phyloP scores from a whole-genome alignment of 2,329 filamentous ascomycete species.

The Ophiocordyceps australis region DNA sequence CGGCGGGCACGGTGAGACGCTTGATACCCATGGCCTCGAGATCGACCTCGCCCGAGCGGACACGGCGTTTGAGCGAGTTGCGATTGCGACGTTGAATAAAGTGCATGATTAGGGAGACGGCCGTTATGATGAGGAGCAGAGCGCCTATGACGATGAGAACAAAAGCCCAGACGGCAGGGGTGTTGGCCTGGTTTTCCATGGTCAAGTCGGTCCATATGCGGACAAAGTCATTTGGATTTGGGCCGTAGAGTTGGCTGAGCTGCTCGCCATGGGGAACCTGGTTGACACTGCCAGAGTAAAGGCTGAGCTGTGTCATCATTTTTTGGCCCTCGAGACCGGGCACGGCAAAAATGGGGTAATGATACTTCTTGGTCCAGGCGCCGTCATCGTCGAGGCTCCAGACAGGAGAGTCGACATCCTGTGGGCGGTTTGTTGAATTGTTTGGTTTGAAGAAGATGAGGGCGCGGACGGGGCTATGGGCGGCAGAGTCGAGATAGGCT shows the following conservation, averaged over 20 bases:
- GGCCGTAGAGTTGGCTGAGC: constrained; percentile 33
- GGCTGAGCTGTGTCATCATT: constrained; percentile 53
- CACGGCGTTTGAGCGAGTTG: constrained; percentile 45
- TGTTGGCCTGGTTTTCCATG: constrained; percentile 23
- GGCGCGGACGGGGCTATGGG: constrained; percentile 37
- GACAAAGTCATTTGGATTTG: constrained; percentile 38
- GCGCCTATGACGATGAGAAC: constrained; percentile 52
- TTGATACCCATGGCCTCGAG: constrained; percentile 76
- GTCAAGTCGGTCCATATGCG: constrained; percentile 39
- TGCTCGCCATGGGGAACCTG: constrained; percentile 37
- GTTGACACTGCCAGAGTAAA: constrained; percentile 62
- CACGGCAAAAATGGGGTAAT: constrained; percentile 72
- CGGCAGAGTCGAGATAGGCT: constrained; percentile 49
- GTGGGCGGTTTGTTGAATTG: constrained; percentile 40
- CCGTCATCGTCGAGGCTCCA: constrained; percentile 58
- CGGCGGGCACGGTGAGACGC: constrained; percentile 55
- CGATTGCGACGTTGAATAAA: constrained; percentile 56
- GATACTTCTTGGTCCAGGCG: constrained; percentile 52
- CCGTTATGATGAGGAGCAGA: constrained; percentile 46
- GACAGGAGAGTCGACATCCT: constrained; percentile 38
- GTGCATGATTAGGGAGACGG: constrained; percentile 58
- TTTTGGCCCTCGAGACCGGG: constrained; percentile 45
- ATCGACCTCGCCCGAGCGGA: constrained; percentile 65
- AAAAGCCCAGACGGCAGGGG: constrained; percentile 73
- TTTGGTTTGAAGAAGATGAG: constrained; percentile 46